phyloP scores from a whole-genome alignment of 257 asterid species.

The Plectranthus barbatus region DNA sequence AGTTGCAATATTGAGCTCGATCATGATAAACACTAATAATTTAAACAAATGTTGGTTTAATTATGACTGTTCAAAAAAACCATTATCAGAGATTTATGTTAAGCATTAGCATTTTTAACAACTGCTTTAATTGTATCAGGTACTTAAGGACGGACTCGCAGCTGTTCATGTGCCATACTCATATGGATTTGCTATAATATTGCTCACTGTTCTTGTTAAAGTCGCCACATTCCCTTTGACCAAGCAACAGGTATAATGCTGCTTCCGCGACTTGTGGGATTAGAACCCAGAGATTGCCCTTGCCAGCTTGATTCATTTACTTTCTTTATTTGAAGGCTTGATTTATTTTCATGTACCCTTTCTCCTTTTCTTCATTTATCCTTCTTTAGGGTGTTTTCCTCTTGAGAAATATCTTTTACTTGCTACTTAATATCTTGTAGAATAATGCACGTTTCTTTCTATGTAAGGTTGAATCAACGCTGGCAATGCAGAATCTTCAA shows the following conservation, averaged over 20 bases:
- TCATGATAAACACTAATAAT: not conserved
- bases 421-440: not conserved
- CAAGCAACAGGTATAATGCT: conserved; percentile 79
- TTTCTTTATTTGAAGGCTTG: not conserved
- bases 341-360: not conserved
- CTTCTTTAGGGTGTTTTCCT: not conserved
- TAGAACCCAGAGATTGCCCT: conserved; percentile 7
- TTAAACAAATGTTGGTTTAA: not conserved
- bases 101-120: not conserved
- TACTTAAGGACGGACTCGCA: conserved; percentile 76
- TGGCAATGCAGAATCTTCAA: conserved; percentile 99
- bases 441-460: conserved; percentile 13
- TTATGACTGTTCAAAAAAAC: conserved; percentile 6
- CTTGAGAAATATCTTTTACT: conserved; percentile 11
- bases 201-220: conserved; percentile 88
- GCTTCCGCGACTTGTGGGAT: conserved; percentile 4
- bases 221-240: conserved; percentile 88
- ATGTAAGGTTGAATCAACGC: conserved; percentile 82
- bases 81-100: not conserved
- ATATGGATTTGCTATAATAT: conserved; percentile 93
- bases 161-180: conserved; percentile 94
- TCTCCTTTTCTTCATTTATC: not conserved
- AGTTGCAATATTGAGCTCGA: not conserved
- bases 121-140: conserved; percentile 42
- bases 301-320: not conserved